A percentile compares a stretch with the other conserved stretches of the same genome.
Evolutionary conservation across 1,284 basidiomycete genomes (phyloP).

Genomic region (Lentinus polychrous): DNA sequence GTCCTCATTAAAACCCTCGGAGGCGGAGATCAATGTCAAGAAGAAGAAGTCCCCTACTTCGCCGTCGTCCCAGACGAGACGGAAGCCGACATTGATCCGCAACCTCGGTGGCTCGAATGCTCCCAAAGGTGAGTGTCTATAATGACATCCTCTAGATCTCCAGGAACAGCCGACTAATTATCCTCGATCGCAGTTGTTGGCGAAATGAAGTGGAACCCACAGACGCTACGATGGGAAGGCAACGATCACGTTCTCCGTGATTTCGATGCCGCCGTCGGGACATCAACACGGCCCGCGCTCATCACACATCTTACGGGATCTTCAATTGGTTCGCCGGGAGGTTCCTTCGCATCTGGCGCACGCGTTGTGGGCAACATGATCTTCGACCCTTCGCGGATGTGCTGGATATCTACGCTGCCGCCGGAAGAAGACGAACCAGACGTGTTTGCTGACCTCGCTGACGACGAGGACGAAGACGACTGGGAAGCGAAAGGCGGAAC

Average conservation of each 20-base stretch:
- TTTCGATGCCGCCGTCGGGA: slow-evolving; percentile 78
- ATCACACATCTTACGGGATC: slow-evolving; percentile 87
- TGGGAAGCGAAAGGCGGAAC: slow-evolving; percentile 73
- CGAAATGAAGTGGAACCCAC: slow-evolving; percentile 96
- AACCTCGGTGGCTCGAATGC: slow-evolving; percentile 68
- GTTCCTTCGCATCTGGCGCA: slow-evolving; percentile 69
- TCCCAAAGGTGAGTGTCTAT: slow-evolving; percentile 67
- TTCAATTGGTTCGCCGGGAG: slow-evolving; percentile 71
- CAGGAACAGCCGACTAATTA: slow-evolving; percentile 11
- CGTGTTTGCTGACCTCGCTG: slow-evolving; percentile 84
- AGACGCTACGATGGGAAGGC: slow-evolving; percentile 88
- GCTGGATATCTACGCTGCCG: slow-evolving; percentile 81
- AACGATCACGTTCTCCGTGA: slow-evolving; percentile 87
- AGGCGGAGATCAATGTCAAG: slow-evolving; percentile 33
- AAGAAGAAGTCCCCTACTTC: slow-evolving; percentile 49
- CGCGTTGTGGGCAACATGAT: slow-evolving; percentile 95
- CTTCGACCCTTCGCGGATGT: slow-evolving; percentile 91
- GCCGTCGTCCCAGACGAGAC: slow-evolving; percentile 39
- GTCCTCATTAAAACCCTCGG: slow-evolving; percentile 20
- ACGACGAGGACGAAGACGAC: slow-evolving; percentile 74
- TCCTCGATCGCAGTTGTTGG: slow-evolving; percentile 58
- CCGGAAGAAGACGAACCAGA: slow-evolving; percentile 92
- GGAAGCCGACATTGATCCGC: slow-evolving; percentile 82
- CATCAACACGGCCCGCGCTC: slow-evolving; percentile 88
- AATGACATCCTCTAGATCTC: background rate